Evolutionary conservation across 768 basidiomycete genomes (phyloP), one percentile per base, ranked within the genome.

Genomic region (Daedaleopsis sinensis): DNA sequence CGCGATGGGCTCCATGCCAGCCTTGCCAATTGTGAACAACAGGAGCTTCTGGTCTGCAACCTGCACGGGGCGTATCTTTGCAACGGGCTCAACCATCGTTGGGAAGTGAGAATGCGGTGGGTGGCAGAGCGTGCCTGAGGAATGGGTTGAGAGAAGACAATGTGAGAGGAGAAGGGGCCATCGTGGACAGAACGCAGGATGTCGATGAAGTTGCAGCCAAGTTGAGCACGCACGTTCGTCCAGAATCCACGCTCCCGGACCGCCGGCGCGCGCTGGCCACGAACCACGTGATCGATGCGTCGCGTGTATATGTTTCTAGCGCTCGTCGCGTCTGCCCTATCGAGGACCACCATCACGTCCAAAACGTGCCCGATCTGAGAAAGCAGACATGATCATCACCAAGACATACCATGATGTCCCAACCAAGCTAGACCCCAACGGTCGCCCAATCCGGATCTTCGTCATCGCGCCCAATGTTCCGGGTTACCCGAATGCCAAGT

Each of bases 401-500:
- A 91, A 90, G 68, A 85, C 87, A 16, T 85, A 84, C 74, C 80
- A 89, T 69, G 94, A 96, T 68, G 74, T 97, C 6, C 84, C 88
- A 43, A 86, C 89, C 56, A 85, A 82, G 53, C 82, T 91, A 47
- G 80, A 88, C 68, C 74, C 78, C 13, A 73, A 78, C 27, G 85
- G 84, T 11, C 80, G 80, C 4, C 87, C 89, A 0, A 89, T 95
- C 63, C 81, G 94, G 56, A 86, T 96, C 43, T 94, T 89, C 70
- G 79, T 97, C 36, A 89, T 95, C 59, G 84, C 91, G 19, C 95
- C 95, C 8, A 81, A 79, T 54, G 71, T 94, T 15, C 87, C 90
- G 12, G 84, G 88, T 51, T 94, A 96, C 71, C 95, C 95, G 0
- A 82, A 93, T 48, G 95, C 93, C 24, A 93, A 89, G 74, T 96